Percentiles rank a stretch among this genome's conserved stretches.
These are phyloP conservation scores for Melastoma malabathricum DNA, from an alignment of 345 rosid species.

Conservation along the genomic window DNA sequence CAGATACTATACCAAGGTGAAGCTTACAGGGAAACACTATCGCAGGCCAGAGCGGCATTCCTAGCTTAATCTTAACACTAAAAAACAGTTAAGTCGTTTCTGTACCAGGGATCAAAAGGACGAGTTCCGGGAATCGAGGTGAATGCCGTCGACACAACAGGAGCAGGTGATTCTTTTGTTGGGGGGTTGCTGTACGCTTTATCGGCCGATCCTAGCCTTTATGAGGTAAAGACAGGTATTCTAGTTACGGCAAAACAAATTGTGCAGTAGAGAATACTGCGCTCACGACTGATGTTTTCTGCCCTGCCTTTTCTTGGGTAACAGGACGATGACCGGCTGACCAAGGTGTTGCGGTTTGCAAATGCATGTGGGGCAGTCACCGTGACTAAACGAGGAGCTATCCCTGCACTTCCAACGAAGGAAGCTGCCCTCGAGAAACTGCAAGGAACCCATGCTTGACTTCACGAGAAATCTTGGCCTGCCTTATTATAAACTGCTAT, in stretches of 20 bases:
- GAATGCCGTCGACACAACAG: slow-evolving; percentile 62
- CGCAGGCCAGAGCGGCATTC: too few relatives aligned
- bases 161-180: slow-evolving; percentile 83
- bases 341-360: slow-evolving; percentile 65
- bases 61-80: too few relatives aligned
- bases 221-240: slow-evolving; percentile 20
- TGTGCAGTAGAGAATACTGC: too few relatives aligned
- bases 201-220: slow-evolving; percentile 38
- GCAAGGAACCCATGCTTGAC: too few relatives aligned
- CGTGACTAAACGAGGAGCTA: slow-evolving; percentile 86
- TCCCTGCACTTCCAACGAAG: slow-evolving; percentile 79
- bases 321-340: slow-evolving; percentile 71
- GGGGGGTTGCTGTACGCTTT: slow-evolving; percentile 50
- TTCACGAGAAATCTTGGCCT: too few relatives aligned
- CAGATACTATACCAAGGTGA: slow-evolving; percentile 87
- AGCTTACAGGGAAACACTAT: too few relatives aligned
- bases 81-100: too few relatives aligned
- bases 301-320: background rate
- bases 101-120: slow-evolving; percentile 54
- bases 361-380: slow-evolving; percentile 85
- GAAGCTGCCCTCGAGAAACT: slow-evolving; percentile 29
- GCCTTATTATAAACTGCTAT: too few relatives aligned
- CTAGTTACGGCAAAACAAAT: too few relatives aligned
- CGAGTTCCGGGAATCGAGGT: slow-evolving; percentile 55
- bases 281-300: too few relatives aligned